Percentiles rank a stretch among this genome's conserved stretches.
phyloP scores from a whole-genome alignment of 352 stramenopile genomes.

The Globisporangium polare region DNA sequence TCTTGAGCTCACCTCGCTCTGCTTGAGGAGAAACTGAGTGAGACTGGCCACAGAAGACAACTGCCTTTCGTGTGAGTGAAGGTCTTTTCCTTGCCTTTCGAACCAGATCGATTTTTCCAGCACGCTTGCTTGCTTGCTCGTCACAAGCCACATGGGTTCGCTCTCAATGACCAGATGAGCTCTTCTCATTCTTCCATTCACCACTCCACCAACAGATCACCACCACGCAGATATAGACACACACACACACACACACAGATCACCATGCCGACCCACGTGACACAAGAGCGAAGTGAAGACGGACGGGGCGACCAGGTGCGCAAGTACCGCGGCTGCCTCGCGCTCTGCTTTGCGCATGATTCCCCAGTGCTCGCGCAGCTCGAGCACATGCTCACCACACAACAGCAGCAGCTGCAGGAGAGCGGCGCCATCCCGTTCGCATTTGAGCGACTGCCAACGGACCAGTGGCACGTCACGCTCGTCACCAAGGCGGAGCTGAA shows the following conservation, averaged over 20 bases:
- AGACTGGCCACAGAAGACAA: too few relatives aligned
- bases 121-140: background rate
- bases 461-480: constrained; percentile 57
- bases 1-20: too few relatives aligned
- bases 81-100: background rate
- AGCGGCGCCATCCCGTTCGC: background rate
- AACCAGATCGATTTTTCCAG: background rate
- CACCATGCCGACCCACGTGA: background rate
- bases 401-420: constrained; percentile 12
- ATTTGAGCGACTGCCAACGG: constrained; percentile 13
- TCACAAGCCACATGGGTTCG: background rate
- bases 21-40: too few relatives aligned
- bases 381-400: constrained; percentile 1
- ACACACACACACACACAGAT: background rate
- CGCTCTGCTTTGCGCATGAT: constrained; percentile 21
- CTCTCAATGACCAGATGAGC: background rate
- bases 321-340: constrained; percentile 35
- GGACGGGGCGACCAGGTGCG: constrained; percentile 13
- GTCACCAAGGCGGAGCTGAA: constrained; percentile 51
- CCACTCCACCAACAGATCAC: background rate
- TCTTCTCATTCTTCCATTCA: background rate
- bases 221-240: background rate
- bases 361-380: constrained; percentile 16
- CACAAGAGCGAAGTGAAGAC: background rate
- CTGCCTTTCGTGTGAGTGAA: background rate